Evolutionary conservation across 371 early-diverging fungal genomes (phyloP).

Genomic region (Rhizopus sp.): DNA sequence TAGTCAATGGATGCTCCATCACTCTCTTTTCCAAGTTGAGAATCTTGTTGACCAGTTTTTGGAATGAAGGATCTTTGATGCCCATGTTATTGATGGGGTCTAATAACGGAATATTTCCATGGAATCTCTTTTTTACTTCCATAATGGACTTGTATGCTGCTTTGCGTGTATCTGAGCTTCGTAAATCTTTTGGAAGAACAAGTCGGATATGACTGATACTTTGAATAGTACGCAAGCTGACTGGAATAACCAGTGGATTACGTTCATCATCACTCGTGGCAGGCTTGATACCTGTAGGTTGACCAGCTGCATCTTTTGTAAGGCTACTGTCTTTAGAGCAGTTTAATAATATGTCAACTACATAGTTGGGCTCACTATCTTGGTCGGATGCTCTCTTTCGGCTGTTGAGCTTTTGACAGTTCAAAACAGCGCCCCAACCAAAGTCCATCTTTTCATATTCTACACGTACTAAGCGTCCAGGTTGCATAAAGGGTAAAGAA

Average conservation of each 20-base stretch:
- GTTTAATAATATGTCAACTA: slow-evolving; percentile 85
- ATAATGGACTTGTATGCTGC: slow-evolving; percentile 68
- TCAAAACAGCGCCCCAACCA: slow-evolving; percentile 92
- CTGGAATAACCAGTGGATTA: slow-evolving; percentile 67
- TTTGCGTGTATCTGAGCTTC: slow-evolving; percentile 56
- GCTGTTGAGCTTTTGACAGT: slow-evolving; percentile 31
- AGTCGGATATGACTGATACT: slow-evolving; percentile 79
- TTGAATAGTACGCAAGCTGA: slow-evolving; percentile 72
- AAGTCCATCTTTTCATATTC: slow-evolving; percentile 74
- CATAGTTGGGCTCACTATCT: slow-evolving; percentile 51
- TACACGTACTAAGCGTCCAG: slow-evolving; percentile 84
- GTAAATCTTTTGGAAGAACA: slow-evolving; percentile 74
- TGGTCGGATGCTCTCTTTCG: slow-evolving; percentile 36
- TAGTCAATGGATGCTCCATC: slow-evolving; percentile 57
- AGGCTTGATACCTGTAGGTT: slow-evolving; percentile 62
- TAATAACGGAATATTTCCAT: slow-evolving; percentile 75
- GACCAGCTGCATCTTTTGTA: slow-evolving; percentile 61
- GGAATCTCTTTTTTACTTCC: slow-evolving; percentile 78
- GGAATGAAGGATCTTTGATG: slow-evolving; percentile 81
- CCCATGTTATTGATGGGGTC: slow-evolving; percentile 92
- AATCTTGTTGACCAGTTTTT: slow-evolving; percentile 75
- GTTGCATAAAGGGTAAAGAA: slow-evolving; percentile 82
- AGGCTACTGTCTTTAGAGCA: slow-evolving; percentile 63
- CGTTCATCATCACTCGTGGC: slow-evolving; percentile 53
- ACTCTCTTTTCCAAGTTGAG: slow-evolving; percentile 70